Evolutionary conservation across 106 monocot genomes (phyloP), one percentile per base, ranked within the genome.

Genomic region (Phalaenopsis aphrodite): DNA sequence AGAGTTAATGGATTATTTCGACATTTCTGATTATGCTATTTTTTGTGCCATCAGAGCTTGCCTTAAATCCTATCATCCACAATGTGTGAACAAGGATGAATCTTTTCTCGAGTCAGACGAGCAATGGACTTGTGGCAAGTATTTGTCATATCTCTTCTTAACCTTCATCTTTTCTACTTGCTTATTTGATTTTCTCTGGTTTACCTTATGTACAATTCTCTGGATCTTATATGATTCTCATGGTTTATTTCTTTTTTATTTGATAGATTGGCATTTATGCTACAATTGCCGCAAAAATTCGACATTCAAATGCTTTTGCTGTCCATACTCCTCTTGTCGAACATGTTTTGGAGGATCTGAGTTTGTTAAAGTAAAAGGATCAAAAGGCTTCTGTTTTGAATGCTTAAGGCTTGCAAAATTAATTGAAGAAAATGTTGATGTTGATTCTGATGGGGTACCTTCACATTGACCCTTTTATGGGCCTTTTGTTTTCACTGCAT

Each of bases 181-280:
- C n/a, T 74, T 74, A 19, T 74, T 19, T 45, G 43, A 18, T 8
- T 45, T 37, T 42, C 42, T 74, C 0, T 7, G 12, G n/a, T 71
- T 71, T 74, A 74, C 4, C 12, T n/a, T 7, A 11, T 42, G 7
- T 43, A 7, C 21, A 17, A 74, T 76, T 76, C 19, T 45, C 23
- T 49, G 49, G n/a, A 2, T 30, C n/a, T 76, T 76, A 30, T 30
- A 30, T 30, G 43, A 3, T 43, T 74, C 42, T 19, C 43, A 76
- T 52, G 49, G 24, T 76, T 49, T 49, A 12, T 48, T 48, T 74
- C 5, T 48, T 42, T 23, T 21, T 39, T 17, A 77, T 76, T 61
- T 80, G 57, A 85, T 81, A 95, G 94, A 80, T 82, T 90, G 84
- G 90, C 94, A 95, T 72, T 84, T 77, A 56, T 95, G 94, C 58